A percentile compares a stretch with the other conserved stretches of the same genome.
These are phyloP conservation scores for Puya raimondii DNA, from an alignment of 176 grass and related monocot genomes.

Conservation along the genomic window DNA sequence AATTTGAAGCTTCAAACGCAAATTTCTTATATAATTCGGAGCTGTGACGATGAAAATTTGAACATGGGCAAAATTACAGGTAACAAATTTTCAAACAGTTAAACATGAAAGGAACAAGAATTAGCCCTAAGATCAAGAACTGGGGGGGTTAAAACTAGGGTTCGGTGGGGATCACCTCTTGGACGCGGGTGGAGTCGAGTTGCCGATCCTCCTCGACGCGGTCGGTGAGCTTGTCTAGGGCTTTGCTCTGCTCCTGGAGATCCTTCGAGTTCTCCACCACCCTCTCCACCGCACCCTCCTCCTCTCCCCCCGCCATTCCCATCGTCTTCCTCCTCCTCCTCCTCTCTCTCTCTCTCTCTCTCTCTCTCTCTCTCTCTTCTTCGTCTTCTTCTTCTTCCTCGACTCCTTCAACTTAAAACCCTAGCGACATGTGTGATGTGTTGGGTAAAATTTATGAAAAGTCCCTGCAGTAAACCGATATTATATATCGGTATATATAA, in stretches of 20 bases:
- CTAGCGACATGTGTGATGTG: background rate
- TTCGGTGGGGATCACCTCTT: conserved; percentile 33
- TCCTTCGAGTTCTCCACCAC: conserved; percentile 57
- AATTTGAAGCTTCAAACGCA: no score
- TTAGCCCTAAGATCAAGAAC: background rate
- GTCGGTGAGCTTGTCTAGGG: conserved; percentile 98
- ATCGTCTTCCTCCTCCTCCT: conserved; percentile 17
- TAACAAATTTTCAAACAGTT: no score
- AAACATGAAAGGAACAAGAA: background rate
- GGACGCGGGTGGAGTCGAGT: conserved; percentile 92
- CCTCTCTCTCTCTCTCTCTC: background rate
- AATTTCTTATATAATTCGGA: no score
- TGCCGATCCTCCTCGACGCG: conserved; percentile 90
- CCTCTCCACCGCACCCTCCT: conserved; percentile 17
- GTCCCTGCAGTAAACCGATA: background rate
- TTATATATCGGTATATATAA: background rate
- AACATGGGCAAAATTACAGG: no score
- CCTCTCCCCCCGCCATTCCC: conserved; percentile 17
- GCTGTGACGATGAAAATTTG: background rate
- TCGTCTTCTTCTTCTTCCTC: background rate
- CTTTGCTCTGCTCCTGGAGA: conserved; percentile 97
- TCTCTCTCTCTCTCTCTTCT: conserved; percentile 32
- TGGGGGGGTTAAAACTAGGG: background rate
- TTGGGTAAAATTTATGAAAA: background rate
- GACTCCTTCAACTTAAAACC: background rate